phyloP scores from a whole-genome alignment of 352 stramenopile genomes.

The Globisporangium carolinianum region DNA sequence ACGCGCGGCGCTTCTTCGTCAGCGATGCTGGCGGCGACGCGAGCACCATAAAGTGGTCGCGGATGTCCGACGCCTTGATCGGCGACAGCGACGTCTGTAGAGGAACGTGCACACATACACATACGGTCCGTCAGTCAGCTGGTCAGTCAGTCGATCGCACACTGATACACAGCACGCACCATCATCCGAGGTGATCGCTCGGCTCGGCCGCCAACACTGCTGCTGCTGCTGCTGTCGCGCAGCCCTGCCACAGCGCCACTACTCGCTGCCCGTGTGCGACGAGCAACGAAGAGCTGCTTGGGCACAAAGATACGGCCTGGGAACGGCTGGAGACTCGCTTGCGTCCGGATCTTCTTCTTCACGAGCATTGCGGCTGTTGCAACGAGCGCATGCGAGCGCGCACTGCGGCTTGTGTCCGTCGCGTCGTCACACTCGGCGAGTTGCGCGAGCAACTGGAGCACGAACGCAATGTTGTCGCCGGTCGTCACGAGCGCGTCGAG shows the following conservation, averaged over 20 bases:
- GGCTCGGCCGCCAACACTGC: not conserved
- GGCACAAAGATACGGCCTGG: conserved; percentile 80
- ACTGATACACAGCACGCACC: conserved; percentile 25
- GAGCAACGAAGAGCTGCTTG: conserved; percentile 46
- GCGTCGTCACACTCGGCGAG: conserved; percentile 68
- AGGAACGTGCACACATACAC: conserved; percentile 8
- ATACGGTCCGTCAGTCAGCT: not conserved
- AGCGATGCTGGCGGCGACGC: conserved; percentile 46
- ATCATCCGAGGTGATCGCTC: conserved; percentile 27
- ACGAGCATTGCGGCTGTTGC: conserved; percentile 47
- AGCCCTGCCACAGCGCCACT: not conserved
- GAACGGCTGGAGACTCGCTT: conserved; percentile 78
- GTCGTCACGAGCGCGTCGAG: conserved; percentile 65
- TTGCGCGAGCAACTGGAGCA: conserved; percentile 78
- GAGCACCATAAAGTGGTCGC: conserved; percentile 52
- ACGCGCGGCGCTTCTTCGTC: conserved; percentile 35
- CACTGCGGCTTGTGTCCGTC: conserved; percentile 19
- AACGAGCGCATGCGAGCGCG: conserved; percentile 57
- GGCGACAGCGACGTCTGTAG: conserved; percentile 60
- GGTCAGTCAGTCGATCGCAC: not conserved
- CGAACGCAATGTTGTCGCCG: conserved; percentile 80
- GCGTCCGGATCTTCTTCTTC: conserved; percentile 82
- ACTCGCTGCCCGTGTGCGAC: conserved; percentile 3
- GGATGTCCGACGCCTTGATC: conserved; percentile 54
- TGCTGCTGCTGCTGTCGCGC: not conserved